Conservation (phyloP, 352 stramenopile species). For the Phytophthora kernoviae region DNA sequence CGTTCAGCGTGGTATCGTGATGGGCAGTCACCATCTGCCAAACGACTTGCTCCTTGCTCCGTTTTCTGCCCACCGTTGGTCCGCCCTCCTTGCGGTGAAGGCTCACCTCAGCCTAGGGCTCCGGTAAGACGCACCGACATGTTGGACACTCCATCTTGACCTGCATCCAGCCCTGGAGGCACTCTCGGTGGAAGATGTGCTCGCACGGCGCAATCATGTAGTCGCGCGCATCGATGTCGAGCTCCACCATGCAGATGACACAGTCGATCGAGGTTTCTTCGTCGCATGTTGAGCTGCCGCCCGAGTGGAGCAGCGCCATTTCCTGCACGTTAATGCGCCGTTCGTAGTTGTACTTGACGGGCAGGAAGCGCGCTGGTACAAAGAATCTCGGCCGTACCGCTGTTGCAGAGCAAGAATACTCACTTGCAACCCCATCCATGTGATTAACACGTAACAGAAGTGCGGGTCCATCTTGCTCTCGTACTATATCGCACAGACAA, state of each 20-base stretch:
- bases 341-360: conserved; percentile 98
- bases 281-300: conserved; percentile 37
- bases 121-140: conserved; percentile 90
- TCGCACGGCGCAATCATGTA: conserved; percentile 98
- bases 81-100: conserved; percentile 23
- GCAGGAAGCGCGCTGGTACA: conserved; percentile 94
- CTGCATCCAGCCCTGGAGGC: conserved; percentile 96
- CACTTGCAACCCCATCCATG: conserved; percentile 94
- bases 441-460: conserved; percentile 78
- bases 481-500: conserved; percentile 44
- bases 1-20: conserved; percentile 19
- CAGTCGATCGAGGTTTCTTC: conserved; percentile 77
- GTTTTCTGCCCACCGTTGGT: conserved; percentile 34
- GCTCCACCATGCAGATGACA: conserved; percentile 88
- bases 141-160: conserved; percentile 98
- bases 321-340: conserved; percentile 78
- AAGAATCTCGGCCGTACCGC: conserved; percentile 94
- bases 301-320: conserved; percentile 58
- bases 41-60: conserved; percentile 2
- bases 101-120: conserved; percentile 59
- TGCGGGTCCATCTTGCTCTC: conserved; percentile 68
- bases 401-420: conserved; percentile 92
- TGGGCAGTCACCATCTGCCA: conserved; percentile 11
- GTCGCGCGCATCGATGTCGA: conserved; percentile 78
- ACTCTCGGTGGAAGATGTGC: conserved; percentile 96